Evolutionary conservation across 2,329 filamentous ascomycete species (phyloP), one percentile per base, ranked within the genome.

Genomic region (Cordyceps militaris): DNA sequence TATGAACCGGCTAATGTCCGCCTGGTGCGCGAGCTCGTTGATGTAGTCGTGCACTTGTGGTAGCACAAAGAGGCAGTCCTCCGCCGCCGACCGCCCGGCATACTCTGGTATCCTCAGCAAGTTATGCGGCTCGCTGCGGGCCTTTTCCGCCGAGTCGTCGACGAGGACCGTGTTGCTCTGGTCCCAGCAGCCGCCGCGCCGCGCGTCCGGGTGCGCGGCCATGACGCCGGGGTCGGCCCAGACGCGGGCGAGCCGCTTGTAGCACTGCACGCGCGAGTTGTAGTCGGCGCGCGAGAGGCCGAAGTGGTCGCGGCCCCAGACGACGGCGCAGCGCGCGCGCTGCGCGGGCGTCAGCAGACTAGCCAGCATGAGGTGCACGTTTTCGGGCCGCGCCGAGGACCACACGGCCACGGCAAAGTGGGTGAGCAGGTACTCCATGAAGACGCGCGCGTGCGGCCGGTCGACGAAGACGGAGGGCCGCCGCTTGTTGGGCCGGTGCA

Each of bases 101-200:
- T 94, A 97, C 71, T 95, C 91, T 1, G 91, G 89, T 23, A 97
- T 80, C 62, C 85, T 77, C 10, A 97, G 73, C 23, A 94, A 79
- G 65, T 97, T 97, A 73, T 83, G 82, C 1, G 94, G 94, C 70
- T 99, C 90, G 57, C 81, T 86, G 26, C 83, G 79, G 0, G 87
- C 92, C 76, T 97, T 99, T 66, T 92, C 80, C 1, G 73, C 65
- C 30, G 86, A 89, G 72, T 97, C 94, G 64, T 99, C 94, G 40
- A 97, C 84, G 26, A 99, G 78, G 7, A 97, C 80, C 0, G 94
- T 97, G 70, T 97, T 96, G 52, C 79, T 79, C 73, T 96, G 91
- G 64, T 85, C 81, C 88, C 91, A 97, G 13, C 69, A 65, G 14
- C 66, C 70, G 24, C 72, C 77, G 21, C 61, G 56, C 0, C 64